Evolutionary conservation across 1,284 basidiomycete species (phyloP), one percentile per base, ranked within the genome.

Genomic region (Ceratobasidium sp.): DNA sequence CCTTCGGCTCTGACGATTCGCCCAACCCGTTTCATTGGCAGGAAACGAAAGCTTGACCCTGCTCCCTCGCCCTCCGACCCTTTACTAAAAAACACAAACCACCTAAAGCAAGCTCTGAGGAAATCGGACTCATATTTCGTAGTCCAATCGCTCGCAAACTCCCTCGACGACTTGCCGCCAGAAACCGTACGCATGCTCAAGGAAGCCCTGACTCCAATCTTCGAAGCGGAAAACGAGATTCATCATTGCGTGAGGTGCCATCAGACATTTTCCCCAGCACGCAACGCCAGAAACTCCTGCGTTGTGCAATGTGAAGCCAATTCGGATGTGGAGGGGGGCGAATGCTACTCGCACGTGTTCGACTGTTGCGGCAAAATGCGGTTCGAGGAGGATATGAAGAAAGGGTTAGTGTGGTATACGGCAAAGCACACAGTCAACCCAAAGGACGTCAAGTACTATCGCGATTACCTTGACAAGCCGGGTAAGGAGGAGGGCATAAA

Each of bases 161-260:
- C 34, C 22, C 58, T 61, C 2, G 39, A 61, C 58, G 34, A 41
- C 19, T 1, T 1, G 19, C 11, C 58, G 13, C 58, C 58, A 11
- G 58, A 37, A 22, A 61, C 31, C 22, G 19, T 39, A 2, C 58
- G 37, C 3, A 41, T 8, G 34, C 58, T 41, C 34, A 61, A 61
- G n/a, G n/a, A 27, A 1, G 19, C 22, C 19, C 19, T 61, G 16
- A 61, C 19, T 0, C 58, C 58, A 0, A 31, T 61, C 11, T 9
- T 61, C 31, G 14, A 61, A 9, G 24, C 58, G 14, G 58, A 22
- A 14, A 14, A 37, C n/a, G 5, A 7, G 14, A 3, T 31, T 1
- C 37, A 41, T 9, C 58, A 61, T 19, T 61, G 58, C 39, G 58
- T 61, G 7, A 14, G 39, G 6, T 41, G 58, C 34, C 58, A 61